Evolutionary conservation across 2,329 filamentous ascomycete genomes (phyloP).

Genomic region (Xylariaceae sp.): DNA sequence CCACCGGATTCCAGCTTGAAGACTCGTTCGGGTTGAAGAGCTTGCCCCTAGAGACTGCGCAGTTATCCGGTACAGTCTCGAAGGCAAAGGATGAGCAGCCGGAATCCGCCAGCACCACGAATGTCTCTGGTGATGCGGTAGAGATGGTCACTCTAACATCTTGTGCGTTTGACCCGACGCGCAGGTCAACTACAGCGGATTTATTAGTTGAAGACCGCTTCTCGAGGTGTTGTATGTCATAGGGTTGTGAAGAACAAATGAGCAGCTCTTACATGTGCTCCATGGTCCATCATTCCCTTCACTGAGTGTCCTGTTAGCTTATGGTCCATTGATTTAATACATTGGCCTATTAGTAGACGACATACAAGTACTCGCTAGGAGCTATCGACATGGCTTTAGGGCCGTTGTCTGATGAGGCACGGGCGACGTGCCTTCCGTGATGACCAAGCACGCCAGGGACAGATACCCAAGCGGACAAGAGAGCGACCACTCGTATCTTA

Average conservation of each 20-base stretch:
- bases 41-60: slow-evolving; percentile 32
- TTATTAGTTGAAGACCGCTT: slow-evolving; percentile 4
- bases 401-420: neutral
- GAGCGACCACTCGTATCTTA: slow-evolving; percentile 6
- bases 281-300: slow-evolving; percentile 38
- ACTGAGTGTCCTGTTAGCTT: slow-evolving; percentile 20
- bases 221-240: no score
- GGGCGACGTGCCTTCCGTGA: slow-evolving; percentile 2
- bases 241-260: neutral
- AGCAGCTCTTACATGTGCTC: slow-evolving; percentile 30
- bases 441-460: slow-evolving; percentile 10
- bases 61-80: slow-evolving; percentile 30
- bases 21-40: slow-evolving; percentile 33
- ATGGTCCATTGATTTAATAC: neutral
- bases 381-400: slow-evolving; percentile 26
- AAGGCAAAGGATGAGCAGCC: slow-evolving; percentile 31
- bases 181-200: slow-evolving; percentile 25
- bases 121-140: slow-evolving; percentile 33
- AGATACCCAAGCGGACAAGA: slow-evolving; percentile 9
- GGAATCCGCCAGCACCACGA: slow-evolving; percentile 29
- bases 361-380: slow-evolving; percentile 35
- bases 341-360: slow-evolving; percentile 3
- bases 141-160: slow-evolving; percentile 35
- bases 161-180: slow-evolving; percentile 34
- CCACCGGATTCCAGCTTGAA: slow-evolving; percentile 31